phyloP scores from a whole-genome alignment of 768 basidiomycete species.

The Phallus indusiatus region DNA sequence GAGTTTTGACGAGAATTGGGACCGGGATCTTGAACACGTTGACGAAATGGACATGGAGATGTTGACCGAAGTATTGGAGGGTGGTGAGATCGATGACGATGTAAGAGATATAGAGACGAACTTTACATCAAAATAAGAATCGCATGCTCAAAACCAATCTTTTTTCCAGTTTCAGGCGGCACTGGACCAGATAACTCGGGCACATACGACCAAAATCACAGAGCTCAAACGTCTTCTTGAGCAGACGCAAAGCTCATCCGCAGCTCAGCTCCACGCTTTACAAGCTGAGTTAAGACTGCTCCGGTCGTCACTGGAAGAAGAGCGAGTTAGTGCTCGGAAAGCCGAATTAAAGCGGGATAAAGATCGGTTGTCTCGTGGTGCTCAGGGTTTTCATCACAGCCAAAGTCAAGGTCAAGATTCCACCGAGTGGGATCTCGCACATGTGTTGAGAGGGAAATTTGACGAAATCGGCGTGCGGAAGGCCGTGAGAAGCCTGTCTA shows the following conservation, averaged over 20 bases:
- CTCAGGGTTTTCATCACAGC: neutral
- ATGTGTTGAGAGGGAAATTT: conserved; percentile 45
- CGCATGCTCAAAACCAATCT: neutral
- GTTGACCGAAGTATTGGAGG: conserved; percentile 45
- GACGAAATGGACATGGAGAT: conserved; percentile 64
- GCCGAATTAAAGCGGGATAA: conserved; percentile 17
- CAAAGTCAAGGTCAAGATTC: too few relatives aligned
- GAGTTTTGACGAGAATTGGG: conserved; percentile 20
- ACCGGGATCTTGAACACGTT: conserved; percentile 18
- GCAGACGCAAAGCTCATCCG: conserved; percentile 66
- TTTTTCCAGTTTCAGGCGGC: conserved; percentile 33
- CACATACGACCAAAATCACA: conserved; percentile 48
- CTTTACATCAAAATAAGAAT: conserved; percentile 1
- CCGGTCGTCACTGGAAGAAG: conserved; percentile 33
- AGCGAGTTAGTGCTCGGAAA: conserved; percentile 6
- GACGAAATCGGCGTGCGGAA: conserved; percentile 62
- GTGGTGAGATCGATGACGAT: conserved; percentile 62
- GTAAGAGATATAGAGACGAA: conserved; percentile 33
- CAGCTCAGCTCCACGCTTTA: conserved; percentile 76
- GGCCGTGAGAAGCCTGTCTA: conserved; percentile 48
- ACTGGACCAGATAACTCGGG: conserved; percentile 29
- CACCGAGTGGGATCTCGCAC: conserved; percentile 37
- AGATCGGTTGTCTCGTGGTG: neutral
- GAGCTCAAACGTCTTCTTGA: conserved; percentile 76
- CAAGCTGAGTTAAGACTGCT: conserved; percentile 72